Evolutionary conservation across 768 basidiomycete species (phyloP).

Genomic region (Xerocomus brunneocitrinus): DNA sequence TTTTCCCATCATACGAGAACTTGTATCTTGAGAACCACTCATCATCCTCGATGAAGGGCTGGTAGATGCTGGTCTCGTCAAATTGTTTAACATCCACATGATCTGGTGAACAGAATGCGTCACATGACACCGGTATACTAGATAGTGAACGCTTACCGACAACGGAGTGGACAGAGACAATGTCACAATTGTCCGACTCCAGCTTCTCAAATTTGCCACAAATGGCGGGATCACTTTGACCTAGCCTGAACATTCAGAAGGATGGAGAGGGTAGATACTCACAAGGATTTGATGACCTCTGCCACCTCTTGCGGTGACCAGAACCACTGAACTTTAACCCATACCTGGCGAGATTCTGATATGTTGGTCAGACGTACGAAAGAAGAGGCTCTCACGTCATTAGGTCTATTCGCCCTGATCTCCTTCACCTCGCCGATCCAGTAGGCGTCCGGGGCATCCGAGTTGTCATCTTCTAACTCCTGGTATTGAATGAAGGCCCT

Average conservation of each 20-base stretch:
- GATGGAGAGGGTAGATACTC: conserved; percentile 12
- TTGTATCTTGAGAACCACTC: conserved; percentile 48
- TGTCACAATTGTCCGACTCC: conserved; percentile 45
- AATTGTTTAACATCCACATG: conserved; percentile 33
- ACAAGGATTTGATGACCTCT: conserved; percentile 46
- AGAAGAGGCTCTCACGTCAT: conserved; percentile 23
- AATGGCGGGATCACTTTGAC: conserved; percentile 33
- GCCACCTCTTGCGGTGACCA: conserved; percentile 49
- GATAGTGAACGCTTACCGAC: conserved; percentile 34
- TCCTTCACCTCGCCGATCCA: conserved; percentile 51
- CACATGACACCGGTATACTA: neutral
- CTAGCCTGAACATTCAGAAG: neutral
- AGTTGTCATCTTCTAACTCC: neutral
- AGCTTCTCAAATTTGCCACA: conserved; percentile 49
- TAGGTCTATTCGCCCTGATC: conserved; percentile 34
- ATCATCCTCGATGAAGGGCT: conserved; percentile 35
- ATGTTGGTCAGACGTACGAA: neutral
- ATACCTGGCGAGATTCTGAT: conserved; percentile 37
- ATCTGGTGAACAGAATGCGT: conserved; percentile 23
- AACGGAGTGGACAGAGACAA: conserved; percentile 42
- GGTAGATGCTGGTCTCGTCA: conserved; percentile 37
- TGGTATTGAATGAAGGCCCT: conserved; percentile 34
- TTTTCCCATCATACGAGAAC: conserved; percentile 32
- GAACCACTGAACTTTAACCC: conserved; percentile 52
- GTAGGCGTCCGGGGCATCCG: conserved; percentile 34